phyloP scores from a whole-genome alignment of 495 filamentous ascomycete species.

The Hypomontagnella monticulosa region DNA sequence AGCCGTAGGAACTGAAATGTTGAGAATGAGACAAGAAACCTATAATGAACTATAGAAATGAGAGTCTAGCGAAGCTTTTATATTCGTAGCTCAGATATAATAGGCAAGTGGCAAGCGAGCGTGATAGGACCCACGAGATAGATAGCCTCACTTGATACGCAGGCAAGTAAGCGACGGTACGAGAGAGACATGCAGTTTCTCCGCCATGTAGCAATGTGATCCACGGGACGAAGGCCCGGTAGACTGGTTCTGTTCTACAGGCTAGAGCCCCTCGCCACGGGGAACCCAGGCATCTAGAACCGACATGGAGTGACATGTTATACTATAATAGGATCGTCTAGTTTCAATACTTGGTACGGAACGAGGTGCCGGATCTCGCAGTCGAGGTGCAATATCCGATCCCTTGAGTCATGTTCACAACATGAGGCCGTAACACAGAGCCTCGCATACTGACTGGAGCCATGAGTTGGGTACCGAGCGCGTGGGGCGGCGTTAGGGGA shows the following conservation, averaged over 20 bases:
- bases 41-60: neutral
- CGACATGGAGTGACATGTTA: conserved; percentile 5
- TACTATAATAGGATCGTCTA: conserved; percentile 2
- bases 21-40: no score
- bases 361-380: conserved; percentile 27
- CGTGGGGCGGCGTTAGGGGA: neutral
- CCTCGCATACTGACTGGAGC: conserved; percentile 33
- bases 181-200: conserved; percentile 1
- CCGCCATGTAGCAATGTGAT: conserved; percentile 10
- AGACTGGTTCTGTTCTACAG: conserved; percentile 34
- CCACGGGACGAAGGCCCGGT: conserved; percentile 24
- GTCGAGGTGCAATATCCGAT: conserved; percentile 24
- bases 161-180: neutral
- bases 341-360: conserved; percentile 13
- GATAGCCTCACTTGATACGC: neutral
- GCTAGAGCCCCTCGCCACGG: conserved; percentile 18
- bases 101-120: no score
- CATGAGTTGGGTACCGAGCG: conserved; percentile 1
- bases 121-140: neutral
- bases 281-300: conserved; percentile 3
- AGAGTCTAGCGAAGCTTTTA: neutral
- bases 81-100: neutral
- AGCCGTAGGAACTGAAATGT: no score
- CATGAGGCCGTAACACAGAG: conserved; percentile 16
- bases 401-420: conserved; percentile 26